A percentile compares a stretch with the other conserved stretches of the same genome.
Conservation (phyloP, 148 eudicot species). For the Chenopodium album region DNA sequence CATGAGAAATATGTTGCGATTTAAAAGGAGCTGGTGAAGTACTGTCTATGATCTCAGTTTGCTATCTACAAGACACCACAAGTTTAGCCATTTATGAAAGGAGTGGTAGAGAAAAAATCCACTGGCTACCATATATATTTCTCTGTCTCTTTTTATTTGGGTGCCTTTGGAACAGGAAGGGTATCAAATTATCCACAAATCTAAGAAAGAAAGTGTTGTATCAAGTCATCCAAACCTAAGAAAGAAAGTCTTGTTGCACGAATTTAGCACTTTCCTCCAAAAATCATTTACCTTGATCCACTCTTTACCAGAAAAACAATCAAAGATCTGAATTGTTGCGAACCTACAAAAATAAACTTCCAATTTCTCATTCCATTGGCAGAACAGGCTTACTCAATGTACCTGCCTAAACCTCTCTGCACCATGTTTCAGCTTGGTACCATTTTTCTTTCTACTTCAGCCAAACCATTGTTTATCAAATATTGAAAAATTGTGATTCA, state of each 20-base stretch:
- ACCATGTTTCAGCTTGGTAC: not conserved
- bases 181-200: not conserved
- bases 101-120: not conserved
- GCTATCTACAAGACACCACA: not conserved
- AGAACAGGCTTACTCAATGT: not conserved
- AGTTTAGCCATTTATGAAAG: not conserved
- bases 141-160: not conserved
- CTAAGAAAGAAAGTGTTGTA: not conserved
- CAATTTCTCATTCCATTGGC: not conserved
- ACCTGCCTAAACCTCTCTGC: not conserved
- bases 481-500: not conserved
- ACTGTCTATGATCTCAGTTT: too few species aligned
- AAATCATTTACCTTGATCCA: not conserved
- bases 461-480: not conserved
- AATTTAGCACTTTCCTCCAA: too few species aligned
- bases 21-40: too few species aligned
- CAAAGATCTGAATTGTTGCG: not conserved
- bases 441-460: not conserved
- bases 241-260: too few species aligned
- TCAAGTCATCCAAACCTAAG: too few species aligned
- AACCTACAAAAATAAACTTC: too few species aligned
- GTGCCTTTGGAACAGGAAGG: not conserved
- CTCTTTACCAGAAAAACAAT: not conserved
- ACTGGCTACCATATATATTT: not conserved
- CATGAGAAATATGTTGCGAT: too few species aligned